Percentiles rank a stretch among this genome's conserved stretches.
phyloP scores from a whole-genome alignment of 257 asterid species.

The Schizonepeta tenuifolia region DNA sequence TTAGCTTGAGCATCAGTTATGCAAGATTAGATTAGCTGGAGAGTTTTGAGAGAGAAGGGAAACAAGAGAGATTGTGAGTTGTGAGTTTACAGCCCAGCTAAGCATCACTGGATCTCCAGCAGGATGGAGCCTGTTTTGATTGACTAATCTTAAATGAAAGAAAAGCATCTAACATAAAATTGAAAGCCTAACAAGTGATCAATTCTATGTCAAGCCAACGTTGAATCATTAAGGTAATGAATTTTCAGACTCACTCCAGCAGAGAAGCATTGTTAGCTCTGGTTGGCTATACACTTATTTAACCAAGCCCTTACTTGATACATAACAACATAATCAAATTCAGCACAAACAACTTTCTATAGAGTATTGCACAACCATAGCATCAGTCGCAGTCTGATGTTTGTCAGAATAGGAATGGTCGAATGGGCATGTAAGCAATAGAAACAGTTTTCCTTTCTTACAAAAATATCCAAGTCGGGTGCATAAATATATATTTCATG shows the following conservation, averaged over 20 bases:
- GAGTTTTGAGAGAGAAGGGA: too few species aligned
- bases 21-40: too few species aligned
- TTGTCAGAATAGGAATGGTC: not conserved
- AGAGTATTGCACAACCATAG: slow-evolving; percentile 27
- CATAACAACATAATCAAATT: slow-evolving; percentile 2
- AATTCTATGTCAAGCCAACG: slow-evolving; percentile 18
- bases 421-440: not conserved
- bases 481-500: slow-evolving; percentile 21
- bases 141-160: not conserved
- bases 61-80: too few species aligned
- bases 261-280: slow-evolving; percentile 15
- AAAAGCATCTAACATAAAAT: not conserved
- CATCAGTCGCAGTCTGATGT: not conserved
- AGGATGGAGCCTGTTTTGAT: not conserved
- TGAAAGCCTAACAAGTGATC: not conserved
- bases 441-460: slow-evolving; percentile 9
- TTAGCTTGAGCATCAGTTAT: too few species aligned
- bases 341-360: not conserved
- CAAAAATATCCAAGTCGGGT: slow-evolving; percentile 12
- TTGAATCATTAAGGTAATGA: not conserved
- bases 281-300: not conserved
- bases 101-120: too few species aligned
- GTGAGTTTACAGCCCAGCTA: too few species aligned
- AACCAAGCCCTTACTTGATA: not conserved
- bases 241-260: slow-evolving; percentile 16